Evolutionary conservation across 306 rosid genomes (phyloP), one percentile per base, ranked within the genome.

Genomic region (Cicer pinnatifidum): DNA sequence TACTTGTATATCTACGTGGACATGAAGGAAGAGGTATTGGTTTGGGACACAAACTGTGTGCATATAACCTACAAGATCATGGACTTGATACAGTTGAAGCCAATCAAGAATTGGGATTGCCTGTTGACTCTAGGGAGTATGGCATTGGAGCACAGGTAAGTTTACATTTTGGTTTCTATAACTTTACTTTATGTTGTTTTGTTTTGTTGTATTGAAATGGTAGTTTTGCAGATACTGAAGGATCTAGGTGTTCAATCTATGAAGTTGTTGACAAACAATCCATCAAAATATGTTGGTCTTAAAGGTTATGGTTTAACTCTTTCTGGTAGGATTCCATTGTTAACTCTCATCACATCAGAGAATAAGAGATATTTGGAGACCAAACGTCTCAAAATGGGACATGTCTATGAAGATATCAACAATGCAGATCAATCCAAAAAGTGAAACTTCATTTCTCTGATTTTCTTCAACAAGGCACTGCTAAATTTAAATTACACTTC

Each of bases 1-100:
- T 94, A 4, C 78, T 94, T 73, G 84, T 94, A 65, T 94, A 91
- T 82, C 95, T 94, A 59, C 96, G 99, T 0, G 97, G 97, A 71
- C 96, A 91, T 9, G 97, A 94, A 82, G 99, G 99, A 44, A 85
- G 97, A n/a, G 99, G 97, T 15, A 94, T 94, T 33, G 99, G 99
- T 69, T 84, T 94, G 73, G 99, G 96, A 40, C 99, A 91, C 90
- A 94, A 94, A 78, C 99, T 94, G 33, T 95, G 85, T 11, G 99
- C 96, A 3, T 94, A 94, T 78, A 94, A 87, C 79, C 85, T 94
- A 69, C 99, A 94, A 64, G 97, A 91, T 33, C 86, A 80, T 7
- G 97, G 96, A 12, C 82, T 93, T 0, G 99, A 91, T 53, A 90
- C 97, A 0, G 99, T 94, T 10, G 97, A 94, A 84, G 99, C 99